Conservation (phyloP, 2,329 filamentous ascomycete species). For the Colletotrichum destructivum region DNA sequence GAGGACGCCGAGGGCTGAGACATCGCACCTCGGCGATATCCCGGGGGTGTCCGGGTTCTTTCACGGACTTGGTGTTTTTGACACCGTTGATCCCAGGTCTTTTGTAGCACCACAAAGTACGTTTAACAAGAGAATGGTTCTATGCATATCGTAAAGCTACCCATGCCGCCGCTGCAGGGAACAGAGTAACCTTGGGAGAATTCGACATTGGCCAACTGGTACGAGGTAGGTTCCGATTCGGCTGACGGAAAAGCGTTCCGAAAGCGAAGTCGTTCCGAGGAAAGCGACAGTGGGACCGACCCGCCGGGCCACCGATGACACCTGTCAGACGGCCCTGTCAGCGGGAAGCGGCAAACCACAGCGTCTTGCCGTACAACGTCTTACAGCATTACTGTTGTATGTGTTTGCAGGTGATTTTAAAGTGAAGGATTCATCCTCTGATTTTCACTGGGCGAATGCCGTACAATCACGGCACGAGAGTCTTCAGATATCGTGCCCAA, state of each 20-base stretch:
- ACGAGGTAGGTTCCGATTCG: background rate
- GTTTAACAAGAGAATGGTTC: background rate
- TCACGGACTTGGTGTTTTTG: background rate
- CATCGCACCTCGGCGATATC: conserved; percentile 38
- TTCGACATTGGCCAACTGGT: background rate
- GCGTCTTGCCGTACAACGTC: background rate
- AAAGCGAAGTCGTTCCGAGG: too few relatives aligned
- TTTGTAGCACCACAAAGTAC: background rate
- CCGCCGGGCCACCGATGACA: background rate
- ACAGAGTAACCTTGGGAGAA: background rate
- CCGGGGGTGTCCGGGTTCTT: conserved; percentile 32
- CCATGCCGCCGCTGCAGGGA: background rate
- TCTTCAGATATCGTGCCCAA: background rate
- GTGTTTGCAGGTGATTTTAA: background rate
- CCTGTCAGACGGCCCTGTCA: background rate
- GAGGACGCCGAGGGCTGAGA: conserved; percentile 26
- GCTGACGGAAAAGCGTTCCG: background rate
- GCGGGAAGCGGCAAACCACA: background rate
- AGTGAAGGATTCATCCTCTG: background rate
- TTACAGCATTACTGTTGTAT: too few relatives aligned
- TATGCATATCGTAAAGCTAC: too few relatives aligned
- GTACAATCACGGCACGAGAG: background rate
- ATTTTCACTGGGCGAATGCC: background rate
- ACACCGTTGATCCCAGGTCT: background rate
- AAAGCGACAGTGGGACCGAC: background rate